Base-by-base conservation (phyloP, 1,284 basidiomycete genomes). In the Pseudozyma flocculosa region DNA sequence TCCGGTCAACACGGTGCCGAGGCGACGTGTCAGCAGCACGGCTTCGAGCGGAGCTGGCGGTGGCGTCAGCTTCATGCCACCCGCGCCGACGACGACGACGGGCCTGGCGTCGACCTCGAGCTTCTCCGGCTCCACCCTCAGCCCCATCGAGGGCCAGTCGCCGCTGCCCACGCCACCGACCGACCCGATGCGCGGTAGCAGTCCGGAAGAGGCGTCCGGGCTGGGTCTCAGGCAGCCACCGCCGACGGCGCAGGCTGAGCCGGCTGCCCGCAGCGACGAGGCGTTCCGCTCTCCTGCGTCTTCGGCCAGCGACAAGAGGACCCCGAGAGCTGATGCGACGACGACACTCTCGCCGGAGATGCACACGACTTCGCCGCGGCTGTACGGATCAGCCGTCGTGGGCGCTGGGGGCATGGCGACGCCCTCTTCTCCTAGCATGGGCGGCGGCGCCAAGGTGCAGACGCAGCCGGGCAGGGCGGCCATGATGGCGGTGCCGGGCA, bases 401-500 rank as follows among this genome's bases (percentile, higher is more conserved):
- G 15, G 11, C 32, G 13, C 7, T 13, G 29, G 7, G 29, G 29
- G 29, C 13, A 5, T 29, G 11, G 15, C 15, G 32, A 34, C 32
- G 15, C 32, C 32, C 32, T 14, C 32, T 9, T 34, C 32, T 9
- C 32, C 15, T 17, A 34, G 14, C n/a, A n/a, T n/a, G n/a, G n/a
- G n/a, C n/a, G n/a, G n/a, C 32, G 15, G 7, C 32, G 32, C 32
- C 32, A 34, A 34, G 15, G 32, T 34, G 15, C 32, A 34, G 41
- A 58, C 54, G 40, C 72, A 74, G 42, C 72, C 72, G 2, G 58
- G 46, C 4, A 46, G 70, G 29, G 64, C 70, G 11, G 45, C 64
- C 3, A 74, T 74, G 72, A 74, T 74, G 72, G 60, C 69, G 1
- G 53, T 74, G 1, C 72, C 72, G 3, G 72, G 72, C 0, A 74